Evolutionary conservation across 257 asterid species (phyloP), one percentile per base, ranked within the genome.

Genomic region (Jaltomata sinuosa): DNA sequence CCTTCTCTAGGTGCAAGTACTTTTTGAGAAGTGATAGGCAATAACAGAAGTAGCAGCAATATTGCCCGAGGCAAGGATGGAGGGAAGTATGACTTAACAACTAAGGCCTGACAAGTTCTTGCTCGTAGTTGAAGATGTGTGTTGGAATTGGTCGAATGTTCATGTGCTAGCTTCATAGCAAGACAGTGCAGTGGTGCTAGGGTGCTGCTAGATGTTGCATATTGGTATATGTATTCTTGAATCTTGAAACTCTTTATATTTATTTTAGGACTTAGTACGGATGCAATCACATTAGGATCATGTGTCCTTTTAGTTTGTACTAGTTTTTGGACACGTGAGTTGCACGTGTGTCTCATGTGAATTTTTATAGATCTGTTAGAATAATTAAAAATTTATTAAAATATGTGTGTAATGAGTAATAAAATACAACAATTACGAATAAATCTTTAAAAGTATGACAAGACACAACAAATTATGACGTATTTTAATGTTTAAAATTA

Each of bases 81-180:
- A 93, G 89, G 98, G 85, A 91, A 92, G 84, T 88, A 88, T 6
- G 97, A 91, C 86, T 93, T 94, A 83, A 94, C 97, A 4, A 94
- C 97, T 0, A 94, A 90, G 84, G 95, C 89, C 4, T 98, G 99
- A 93, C 94, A 2, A 92, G 84, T 85, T 93, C 97, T 65, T 6
- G 94, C 87, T 62, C 97, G 98, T 31, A 94, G 94, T 89, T 92
- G 98, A 87, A 90, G 97, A 22, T 98, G 93, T 52, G 99, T 98
- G 6, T 91, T 87, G 34, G 98, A 94, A 29, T 94, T 96, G 10
- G 83, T 92, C 4, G 98, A 87, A 87, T 96, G 97, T 91, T 96
- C 98, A 15, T 91, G 89, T 55, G 98, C 98, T 68, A 94, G 91
- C 69, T 84, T 92, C 72, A 96, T 91, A 45, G 95, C 84, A 3